phyloP scores from a whole-genome alignment of 2,329 filamentous ascomycete genomes.

The Botrytis cinerea region DNA sequence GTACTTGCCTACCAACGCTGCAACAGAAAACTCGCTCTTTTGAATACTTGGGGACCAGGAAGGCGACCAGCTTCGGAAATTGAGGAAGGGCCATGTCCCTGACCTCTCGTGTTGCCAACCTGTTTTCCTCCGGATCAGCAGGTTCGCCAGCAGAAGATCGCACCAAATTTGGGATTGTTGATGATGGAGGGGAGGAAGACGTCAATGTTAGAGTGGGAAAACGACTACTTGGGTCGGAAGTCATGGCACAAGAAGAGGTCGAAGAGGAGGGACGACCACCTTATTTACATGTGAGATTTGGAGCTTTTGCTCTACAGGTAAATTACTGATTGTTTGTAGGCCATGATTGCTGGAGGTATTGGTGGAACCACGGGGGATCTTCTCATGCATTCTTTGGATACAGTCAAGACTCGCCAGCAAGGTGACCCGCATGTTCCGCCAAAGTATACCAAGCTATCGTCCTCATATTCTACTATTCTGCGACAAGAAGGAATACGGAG shows the following conservation, averaged over 20 bases:
- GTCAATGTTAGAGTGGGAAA: constrained; percentile 40
- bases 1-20: constrained; percentile 7
- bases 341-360: constrained; percentile 92
- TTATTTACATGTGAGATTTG: constrained; percentile 58
- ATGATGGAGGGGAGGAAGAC: constrained; percentile 42
- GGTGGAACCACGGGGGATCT: constrained; percentile 94
- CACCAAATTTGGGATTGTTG: constrained; percentile 40
- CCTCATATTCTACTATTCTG: constrained; percentile 90
- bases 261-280: constrained; percentile 61
- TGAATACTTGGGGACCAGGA: constrained; percentile 1
- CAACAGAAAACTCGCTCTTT: background rate
- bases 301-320: constrained; percentile 22
- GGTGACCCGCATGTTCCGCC: constrained; percentile 91
- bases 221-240: constrained; percentile 32
- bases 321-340: constrained; percentile 51
- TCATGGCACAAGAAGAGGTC: constrained; percentile 40
- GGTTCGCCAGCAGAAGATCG: constrained; percentile 31
- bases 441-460: constrained; percentile 86
- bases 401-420: constrained; percentile 96
- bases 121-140: constrained; percentile 49
- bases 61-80: constrained; percentile 25
- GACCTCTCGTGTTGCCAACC: constrained; percentile 54
- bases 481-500: constrained; percentile 84
- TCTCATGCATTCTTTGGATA: constrained; percentile 98
- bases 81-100: constrained; percentile 56